A percentile compares a stretch with the other conserved stretches of the same genome.
phyloP scores from a whole-genome alignment of 495 filamentous ascomycete genomes.

The Neurospora hispaniola region DNA sequence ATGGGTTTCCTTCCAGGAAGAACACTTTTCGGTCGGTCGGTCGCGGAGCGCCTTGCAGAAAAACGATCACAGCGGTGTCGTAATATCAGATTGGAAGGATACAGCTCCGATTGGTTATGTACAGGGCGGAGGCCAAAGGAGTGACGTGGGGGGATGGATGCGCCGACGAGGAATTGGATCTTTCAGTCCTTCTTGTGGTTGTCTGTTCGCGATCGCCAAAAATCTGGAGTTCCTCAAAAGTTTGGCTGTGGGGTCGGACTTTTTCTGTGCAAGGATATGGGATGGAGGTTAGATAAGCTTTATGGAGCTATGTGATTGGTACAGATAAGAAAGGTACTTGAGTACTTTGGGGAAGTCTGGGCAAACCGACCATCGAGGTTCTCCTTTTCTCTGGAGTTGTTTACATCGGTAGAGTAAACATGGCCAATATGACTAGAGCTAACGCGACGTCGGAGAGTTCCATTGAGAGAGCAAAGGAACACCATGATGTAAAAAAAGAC shows the following conservation, averaged over 20 bases:
- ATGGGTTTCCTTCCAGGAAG: too few species aligned
- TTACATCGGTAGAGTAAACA: background rate
- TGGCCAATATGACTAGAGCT: background rate
- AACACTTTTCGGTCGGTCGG: background rate
- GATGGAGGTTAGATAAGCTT: background rate
- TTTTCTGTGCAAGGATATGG: background rate
- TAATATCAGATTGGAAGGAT: background rate
- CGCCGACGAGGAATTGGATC: background rate
- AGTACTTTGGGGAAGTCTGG: background rate
- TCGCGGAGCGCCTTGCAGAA: background rate
- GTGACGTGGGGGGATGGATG: background rate
- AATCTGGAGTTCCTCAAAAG: background rate
- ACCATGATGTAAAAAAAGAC: background rate
- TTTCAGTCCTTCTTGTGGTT: background rate
- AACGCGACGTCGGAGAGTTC: background rate
- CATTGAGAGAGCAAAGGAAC: background rate
- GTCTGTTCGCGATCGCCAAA: background rate
- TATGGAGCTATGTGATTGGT: background rate
- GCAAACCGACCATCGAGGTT: background rate
- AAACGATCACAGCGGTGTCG: too few species aligned
- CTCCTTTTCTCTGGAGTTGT: background rate
- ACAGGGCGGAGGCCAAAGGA: background rate
- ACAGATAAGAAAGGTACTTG: background rate
- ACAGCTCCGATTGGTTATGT: background rate
- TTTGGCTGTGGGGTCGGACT: background rate